Evolutionary conservation across 495 filamentous ascomycete species (phyloP), one percentile per base, ranked within the genome.

Genomic region (Ramalina peruviana): DNA sequence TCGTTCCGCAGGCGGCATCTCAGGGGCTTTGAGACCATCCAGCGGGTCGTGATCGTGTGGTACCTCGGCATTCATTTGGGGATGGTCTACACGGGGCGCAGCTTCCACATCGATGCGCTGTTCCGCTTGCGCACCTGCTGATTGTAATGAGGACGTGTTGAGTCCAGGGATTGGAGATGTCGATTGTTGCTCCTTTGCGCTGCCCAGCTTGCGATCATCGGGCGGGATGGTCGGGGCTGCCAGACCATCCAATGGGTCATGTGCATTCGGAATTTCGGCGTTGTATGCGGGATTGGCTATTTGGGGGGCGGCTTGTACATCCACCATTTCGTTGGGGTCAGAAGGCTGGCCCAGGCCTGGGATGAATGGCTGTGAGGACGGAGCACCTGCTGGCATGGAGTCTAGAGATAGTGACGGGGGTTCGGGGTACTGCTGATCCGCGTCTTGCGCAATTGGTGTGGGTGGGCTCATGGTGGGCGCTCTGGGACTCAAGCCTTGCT

Each of bases 381-480:
- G 10, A 1, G 3, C 30, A 1, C 9, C 2, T 17, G 12, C 26
- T 10, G 45, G 33, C 25, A 19, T 16, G 16, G 33, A 27, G 21
- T 45, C 42, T 17, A 48, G 45, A 7, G 45, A 48, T 15, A 37
- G 23, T 10, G 54, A 25, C 48, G 23, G 51, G 20, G 36, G 43
- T 12, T 33, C 36, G 37, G 10, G 11, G 39, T 45, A n/a, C 21
- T 53, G 55, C 5, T 44, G 40, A 37, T 53, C 47, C 11, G 49
- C 40, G 26, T 48, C 51, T 42, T 43, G 46, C 36, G 46, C 52
- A 30, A 41, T 48, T 37, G 41, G 51, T 17, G 43, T 48, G 17
- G 44, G 57, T 49, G 38, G 55, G 46, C 48, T 46, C 54, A 54
- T 52, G n/a, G 42, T 49, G 10, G 54, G 54, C n/a, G 52, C 54